Conservation (phyloP, 257 asterid species). For the Nicotiana knightiana region DNA sequence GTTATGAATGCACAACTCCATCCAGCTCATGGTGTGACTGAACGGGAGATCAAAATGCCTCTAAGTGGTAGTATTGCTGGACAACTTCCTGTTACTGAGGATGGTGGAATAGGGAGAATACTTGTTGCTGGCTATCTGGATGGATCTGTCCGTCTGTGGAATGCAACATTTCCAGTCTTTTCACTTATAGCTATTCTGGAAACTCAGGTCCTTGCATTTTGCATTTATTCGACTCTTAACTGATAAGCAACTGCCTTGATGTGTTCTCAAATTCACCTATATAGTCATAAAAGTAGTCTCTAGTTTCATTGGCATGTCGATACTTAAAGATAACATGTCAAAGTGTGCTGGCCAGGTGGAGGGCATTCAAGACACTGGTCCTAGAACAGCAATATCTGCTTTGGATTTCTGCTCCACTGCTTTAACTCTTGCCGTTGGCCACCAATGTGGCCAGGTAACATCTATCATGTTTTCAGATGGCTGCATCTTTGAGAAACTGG, state of each 20-base stretch:
- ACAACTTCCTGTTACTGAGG: conserved; percentile 42
- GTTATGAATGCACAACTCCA: conserved; percentile 41
- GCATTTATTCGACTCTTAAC: conserved; percentile 14
- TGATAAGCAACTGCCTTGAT: neutral
- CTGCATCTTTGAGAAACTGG: neutral
- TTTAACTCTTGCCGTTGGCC: conserved; percentile 76
- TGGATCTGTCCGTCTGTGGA: conserved; percentile 86
- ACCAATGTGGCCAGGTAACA: conserved; percentile 79
- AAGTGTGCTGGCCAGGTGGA: conserved; percentile 38
- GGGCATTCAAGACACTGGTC: conserved; percentile 49
- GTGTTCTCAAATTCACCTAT: neutral
- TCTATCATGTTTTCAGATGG: neutral
- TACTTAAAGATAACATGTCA: conserved; percentile 2
- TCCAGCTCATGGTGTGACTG: conserved; percentile 27
- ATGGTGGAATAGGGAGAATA: conserved; percentile 46
- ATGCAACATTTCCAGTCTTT: conserved; percentile 73
- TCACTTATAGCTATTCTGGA: conserved; percentile 50
- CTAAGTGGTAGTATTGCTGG: conserved; percentile 65
- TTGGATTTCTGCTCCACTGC: conserved; percentile 54
- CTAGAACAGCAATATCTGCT: conserved; percentile 58
- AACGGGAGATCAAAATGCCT: conserved; percentile 59
- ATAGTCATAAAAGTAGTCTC: conserved; percentile 6
- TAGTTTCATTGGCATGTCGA: conserved; percentile 9
- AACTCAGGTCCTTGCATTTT: conserved; percentile 50
- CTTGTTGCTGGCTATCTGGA: conserved; percentile 88